Base-by-base conservation (phyloP, 805 yeast species). In the Nakazawaea populi region DNA sequence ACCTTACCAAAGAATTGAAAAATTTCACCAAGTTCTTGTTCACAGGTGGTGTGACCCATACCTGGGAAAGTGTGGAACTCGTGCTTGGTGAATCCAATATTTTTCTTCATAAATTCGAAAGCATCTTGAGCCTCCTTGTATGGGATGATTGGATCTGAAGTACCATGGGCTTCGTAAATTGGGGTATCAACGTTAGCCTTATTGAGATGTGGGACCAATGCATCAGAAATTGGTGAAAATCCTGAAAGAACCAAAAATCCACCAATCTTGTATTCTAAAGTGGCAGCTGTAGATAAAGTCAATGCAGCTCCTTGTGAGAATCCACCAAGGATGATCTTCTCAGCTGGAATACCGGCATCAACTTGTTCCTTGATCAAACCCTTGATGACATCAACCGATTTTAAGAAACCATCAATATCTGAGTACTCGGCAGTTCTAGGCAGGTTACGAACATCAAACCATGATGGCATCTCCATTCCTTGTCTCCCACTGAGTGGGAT, bases 221-320 rank as follows among this genome's bases (percentile, higher is more conserved):
- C 64, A 6, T 57, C 54, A 38, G 53, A 56, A 37, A 74, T 66
- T 4, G 80, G 75, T 52, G 81, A 69, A 60, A 88, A 89, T 0
- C 97, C 97, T 1, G 96, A 87, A 45, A 92, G 68, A 0, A 83
- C 79, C 27, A 89, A 65, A 32, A 87, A 74, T 1, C 96, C 98
- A 7, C 87, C 98, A 24, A 91, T 71, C 60, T 85, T 86, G 51
- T 70, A 62, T 18, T 82, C 82, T 34, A 75, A 64, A 9, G 76
- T 65, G 0, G 83, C 71, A 27, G 80, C 72, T 12, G 85, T 63
- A 27, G 87, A 89, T 53, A 87, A 69, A 1, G 94, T 70, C 9
- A 92, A 54, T 1, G 96, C 90, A 46, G 89, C 95, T 50, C 99
- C 99, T 69, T 94, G 99, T 4, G 95, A 85, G 64, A 94, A 94